Evolutionary conservation across 306 rosid species (phyloP), one percentile per base, ranked within the genome.

Genomic region (Potentilla sterilis): DNA sequence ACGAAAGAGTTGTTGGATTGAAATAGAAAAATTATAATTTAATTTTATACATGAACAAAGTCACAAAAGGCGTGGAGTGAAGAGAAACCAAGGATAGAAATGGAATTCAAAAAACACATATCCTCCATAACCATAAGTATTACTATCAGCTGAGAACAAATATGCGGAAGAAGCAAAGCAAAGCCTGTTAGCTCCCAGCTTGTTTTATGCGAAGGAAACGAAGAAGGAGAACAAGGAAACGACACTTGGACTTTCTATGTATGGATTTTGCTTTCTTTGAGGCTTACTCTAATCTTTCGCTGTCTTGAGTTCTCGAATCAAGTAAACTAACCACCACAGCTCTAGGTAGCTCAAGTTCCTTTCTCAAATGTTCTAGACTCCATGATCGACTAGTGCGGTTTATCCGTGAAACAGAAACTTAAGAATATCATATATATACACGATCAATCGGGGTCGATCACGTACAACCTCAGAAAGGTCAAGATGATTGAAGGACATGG

Each of bases 241-340:
- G 87, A 83, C 93, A 85, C 83, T 51, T 87, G 95, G 90, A 81
- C 82, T 58, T 62, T 59, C 21, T 16, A 37, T 63, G 22, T 86
- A 37, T 85, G 91, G 85, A 58, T 48, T 16, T 19, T 37, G 46
- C 79, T 78, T 87, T 79, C 69, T 82, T 88, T 83, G 70, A 65
- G 67, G 61, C 46, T 85, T 79, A 77, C 92, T 85, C 92, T 81
- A 55, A 51, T 54, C 22, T 16, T 73, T 73, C 75, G 22, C 63
- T 37, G 80, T 82, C 80, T 75, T 75, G 78, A 75, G 86, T 35
- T 69, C 83, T 76, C 75, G 77, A 88, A 85, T 91, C 78, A 92
- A 91, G 61, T 54, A 54, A 59, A 32, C 5, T 32, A 32, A 24
- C 42, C 67, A 13, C 67, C 14, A 8, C 41, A 62, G n/a, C 42